Percentiles rank a stretch among this genome's conserved stretches.
phyloP scores from a whole-genome alignment of 306 rosid species.

The Hippophae gyantsensis region DNA sequence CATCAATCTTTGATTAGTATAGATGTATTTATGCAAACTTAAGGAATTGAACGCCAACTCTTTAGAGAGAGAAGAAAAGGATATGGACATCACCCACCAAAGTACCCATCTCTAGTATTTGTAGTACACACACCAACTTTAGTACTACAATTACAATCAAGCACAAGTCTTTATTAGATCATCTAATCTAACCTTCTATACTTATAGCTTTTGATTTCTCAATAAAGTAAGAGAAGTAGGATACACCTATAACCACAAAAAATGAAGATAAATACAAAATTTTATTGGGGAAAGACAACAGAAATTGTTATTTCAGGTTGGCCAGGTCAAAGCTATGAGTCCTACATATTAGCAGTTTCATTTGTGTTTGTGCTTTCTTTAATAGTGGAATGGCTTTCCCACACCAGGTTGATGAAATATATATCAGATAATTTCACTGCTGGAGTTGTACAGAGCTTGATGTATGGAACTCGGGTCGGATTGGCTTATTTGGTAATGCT shows the following conservation, averaged over 20 bases:
- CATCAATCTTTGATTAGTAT: too few relatives aligned
- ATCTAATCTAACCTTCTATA: too few relatives aligned
- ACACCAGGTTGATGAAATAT: slow-evolving; percentile 2
- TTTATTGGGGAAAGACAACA: slow-evolving; percentile 7
- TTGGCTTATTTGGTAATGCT: slow-evolving; percentile 25
- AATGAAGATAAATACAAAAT: slow-evolving; percentile 12
- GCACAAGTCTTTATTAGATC: too few relatives aligned
- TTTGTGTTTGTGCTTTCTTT: slow-evolving; percentile 9
- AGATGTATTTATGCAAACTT: too few relatives aligned
- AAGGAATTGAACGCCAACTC: too few relatives aligned
- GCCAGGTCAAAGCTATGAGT: slow-evolving; percentile 8
- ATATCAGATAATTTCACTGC: slow-evolving; percentile 2
- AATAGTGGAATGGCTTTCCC: slow-evolving; percentile 19
- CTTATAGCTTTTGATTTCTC: too few relatives aligned
- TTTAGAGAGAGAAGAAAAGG: too few relatives aligned
- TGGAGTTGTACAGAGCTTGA: slow-evolving; percentile 9
- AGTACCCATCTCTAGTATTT: too few relatives aligned
- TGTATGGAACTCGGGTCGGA: slow-evolving; percentile 13
- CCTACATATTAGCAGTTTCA: not conserved
- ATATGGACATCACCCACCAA: too few relatives aligned
- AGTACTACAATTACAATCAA: too few relatives aligned
- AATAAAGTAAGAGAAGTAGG: too few relatives aligned
- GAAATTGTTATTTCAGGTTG: slow-evolving; percentile 11
- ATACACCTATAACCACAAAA: not conserved
- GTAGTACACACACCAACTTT: too few relatives aligned